phyloP scores from a whole-genome alignment of 257 asterid species.

The Plantago ovata region DNA sequence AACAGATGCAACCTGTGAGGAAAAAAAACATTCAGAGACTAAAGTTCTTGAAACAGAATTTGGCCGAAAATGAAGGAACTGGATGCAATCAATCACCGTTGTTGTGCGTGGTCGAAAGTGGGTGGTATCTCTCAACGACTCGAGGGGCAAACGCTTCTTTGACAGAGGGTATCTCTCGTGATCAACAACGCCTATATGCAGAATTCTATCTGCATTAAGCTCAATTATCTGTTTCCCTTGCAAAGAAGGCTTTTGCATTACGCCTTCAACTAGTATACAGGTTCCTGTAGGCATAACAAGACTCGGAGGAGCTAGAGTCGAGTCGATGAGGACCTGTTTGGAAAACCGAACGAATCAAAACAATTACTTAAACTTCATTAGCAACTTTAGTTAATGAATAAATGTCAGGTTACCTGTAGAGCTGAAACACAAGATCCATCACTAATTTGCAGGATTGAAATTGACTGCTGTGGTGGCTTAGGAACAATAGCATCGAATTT shows the following conservation, averaged over 20 bases:
- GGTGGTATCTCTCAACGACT: conserved; percentile 49
- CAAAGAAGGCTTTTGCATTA: conserved; percentile 53
- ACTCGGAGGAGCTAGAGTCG: conserved; percentile 53
- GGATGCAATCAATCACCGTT: conserved; percentile 42
- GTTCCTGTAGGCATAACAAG: conserved; percentile 77
- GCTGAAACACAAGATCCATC: conserved; percentile 74
- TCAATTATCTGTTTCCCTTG: conserved; percentile 55
- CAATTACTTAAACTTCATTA: background rate
- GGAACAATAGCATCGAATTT: conserved; percentile 42
- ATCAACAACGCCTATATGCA: conserved; percentile 66
- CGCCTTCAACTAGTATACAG: conserved; percentile 67
- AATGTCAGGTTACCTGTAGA: conserved; percentile 44
- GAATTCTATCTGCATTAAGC: conserved; percentile 57
- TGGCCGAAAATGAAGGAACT: background rate
- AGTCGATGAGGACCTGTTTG: conserved; percentile 68
- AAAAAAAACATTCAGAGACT: background rate
- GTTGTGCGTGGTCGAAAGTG: conserved; percentile 87
- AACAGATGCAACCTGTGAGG: conserved; percentile 81
- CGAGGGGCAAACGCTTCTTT: conserved; percentile 77
- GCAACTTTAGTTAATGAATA: background rate
- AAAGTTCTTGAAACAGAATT: background rate
- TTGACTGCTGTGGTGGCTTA: conserved; percentile 52
- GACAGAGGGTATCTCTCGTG: conserved; percentile 63
- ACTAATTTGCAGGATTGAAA: conserved; percentile 49
- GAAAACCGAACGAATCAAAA: background rate